phyloP scores from a whole-genome alignment of 768 basidiomycete species.

The Leccinum barrowsii region DNA sequence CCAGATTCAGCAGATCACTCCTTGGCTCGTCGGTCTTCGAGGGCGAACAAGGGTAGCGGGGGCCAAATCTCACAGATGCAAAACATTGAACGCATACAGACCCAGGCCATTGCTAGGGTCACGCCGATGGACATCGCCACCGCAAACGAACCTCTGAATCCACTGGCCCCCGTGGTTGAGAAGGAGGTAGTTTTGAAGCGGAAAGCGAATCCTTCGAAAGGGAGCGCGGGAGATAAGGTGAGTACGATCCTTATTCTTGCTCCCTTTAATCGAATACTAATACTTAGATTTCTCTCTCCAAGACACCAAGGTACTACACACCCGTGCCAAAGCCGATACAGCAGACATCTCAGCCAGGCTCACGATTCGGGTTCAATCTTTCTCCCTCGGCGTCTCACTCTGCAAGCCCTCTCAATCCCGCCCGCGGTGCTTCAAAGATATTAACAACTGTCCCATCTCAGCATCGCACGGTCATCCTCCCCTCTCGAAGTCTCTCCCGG shows the following conservation, averaged over 20 bases:
- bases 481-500: neutral
- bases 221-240: neutral
- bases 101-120: neutral
- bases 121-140: neutral
- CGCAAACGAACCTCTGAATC: neutral
- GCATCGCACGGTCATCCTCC: neutral
- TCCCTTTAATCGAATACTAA: neutral
- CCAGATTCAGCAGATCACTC: neutral
- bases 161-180: neutral
- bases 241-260: neutral
- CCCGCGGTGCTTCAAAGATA: neutral
- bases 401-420: neutral
- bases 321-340: neutral
- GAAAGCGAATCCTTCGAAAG: neutral
- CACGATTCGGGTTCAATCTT: neutral
- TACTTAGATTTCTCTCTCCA: neutral
- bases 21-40: neutral
- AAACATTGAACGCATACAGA: neutral
- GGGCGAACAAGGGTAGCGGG: neutral
- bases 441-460: neutral
- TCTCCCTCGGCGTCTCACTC: neutral
- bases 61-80: neutral
- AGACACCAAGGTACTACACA: neutral
- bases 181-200: neutral
- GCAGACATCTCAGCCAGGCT: neutral